These are phyloP conservation scores for Epichloe gansuensis DNA, from an alignment of 2,329 filamentous ascomycete species.

Conservation along the genomic window DNA sequence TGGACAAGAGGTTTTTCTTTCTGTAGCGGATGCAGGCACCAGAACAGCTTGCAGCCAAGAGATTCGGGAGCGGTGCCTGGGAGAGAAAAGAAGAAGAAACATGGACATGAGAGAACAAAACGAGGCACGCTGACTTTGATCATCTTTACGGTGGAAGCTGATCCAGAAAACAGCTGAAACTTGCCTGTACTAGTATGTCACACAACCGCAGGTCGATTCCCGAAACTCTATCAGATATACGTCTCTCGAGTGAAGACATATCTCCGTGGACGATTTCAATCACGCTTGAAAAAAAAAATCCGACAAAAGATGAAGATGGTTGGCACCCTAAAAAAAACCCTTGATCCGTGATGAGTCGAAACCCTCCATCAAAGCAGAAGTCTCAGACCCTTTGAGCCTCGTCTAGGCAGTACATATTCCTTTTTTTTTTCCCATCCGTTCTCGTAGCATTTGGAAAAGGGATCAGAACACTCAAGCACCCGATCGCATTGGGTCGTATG, in stretches of 20 bases:
- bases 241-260: not conserved
- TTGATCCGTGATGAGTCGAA: not conserved
- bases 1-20: not conserved
- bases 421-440: too few relatives aligned
- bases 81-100: not conserved
- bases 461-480: too few relatives aligned
- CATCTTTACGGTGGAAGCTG: not conserved
- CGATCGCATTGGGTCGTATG: too few relatives aligned
- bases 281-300: not conserved
- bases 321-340: not conserved
- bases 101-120: not conserved
- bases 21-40: constrained; percentile 1
- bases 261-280: not conserved
- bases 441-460: too few relatives aligned
- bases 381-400: not conserved
- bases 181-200: not conserved
- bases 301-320: not conserved
- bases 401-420: not conserved
- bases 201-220: too few relatives aligned
- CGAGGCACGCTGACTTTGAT: not conserved
- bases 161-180: not conserved
- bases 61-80: not conserved
- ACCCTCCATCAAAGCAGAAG: not conserved
- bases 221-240: too few relatives aligned
- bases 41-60: not conserved